Evolutionary conservation across 1,284 basidiomycete species (phyloP), one percentile per base, ranked within the genome.

Genomic region (Pseudozyma flocculosa): DNA sequence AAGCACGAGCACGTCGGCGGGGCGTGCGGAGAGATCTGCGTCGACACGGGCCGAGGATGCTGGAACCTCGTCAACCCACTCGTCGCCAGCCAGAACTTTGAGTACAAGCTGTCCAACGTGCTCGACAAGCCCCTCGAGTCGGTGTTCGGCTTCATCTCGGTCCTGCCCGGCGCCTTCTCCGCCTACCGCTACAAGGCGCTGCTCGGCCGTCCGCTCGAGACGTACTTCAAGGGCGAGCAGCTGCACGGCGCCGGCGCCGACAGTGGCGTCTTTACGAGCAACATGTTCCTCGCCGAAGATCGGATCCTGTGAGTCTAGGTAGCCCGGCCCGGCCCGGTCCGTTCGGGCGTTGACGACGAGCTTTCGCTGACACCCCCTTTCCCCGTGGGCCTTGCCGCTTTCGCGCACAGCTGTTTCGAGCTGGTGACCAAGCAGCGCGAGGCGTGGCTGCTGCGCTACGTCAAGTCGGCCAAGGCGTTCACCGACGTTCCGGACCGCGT

Each of bases 1-100:
- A 88, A 92, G 80, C 92, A 95, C 79, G 88, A 88, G 18, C 92
- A 93, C 63, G 90, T 95, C 24, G 93, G 92, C 0, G 93, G 94
- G 21, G 93, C 94, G 7, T 95, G 92, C 75, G 92, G 92, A 17
- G 92, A 95, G 55, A 94, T 95, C 51, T 90, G 93, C 30, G 90
- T 91, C 8, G 81, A 92, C 58, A 92, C 92, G 79, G 91, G 90
- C 38, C 88, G 86, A 78, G 89, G 84, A 67, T 64, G 70, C 45
- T 30, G 43, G 5, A 47, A 44, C 18, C 54, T 87, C 87, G 42
- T 80, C 80, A 73, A 88, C 88, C 75, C 81, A 92, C 50, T 73
- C 90, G 65, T 95, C 91, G 83, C 81, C 21, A 69, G 72, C 49
- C 73, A 78, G 61, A 73, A 75, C 48, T 75, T 75, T 39, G 72